These are phyloP conservation scores for Skeletonema marinoi DNA, from an alignment of 108 stramenopile species.

Conservation along the genomic window DNA sequence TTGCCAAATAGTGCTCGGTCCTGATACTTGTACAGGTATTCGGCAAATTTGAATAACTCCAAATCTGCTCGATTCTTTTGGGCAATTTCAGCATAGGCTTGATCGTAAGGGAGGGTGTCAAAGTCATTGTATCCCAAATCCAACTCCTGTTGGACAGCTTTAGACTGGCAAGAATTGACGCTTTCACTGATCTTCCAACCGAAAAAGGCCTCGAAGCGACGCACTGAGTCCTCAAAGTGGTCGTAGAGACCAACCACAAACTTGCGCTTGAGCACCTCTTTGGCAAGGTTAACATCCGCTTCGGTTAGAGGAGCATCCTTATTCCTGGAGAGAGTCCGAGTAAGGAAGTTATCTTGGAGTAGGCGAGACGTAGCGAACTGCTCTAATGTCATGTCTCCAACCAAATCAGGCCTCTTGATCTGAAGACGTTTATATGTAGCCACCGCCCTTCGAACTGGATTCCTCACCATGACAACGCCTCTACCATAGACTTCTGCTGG, in stretches of 20 bases:
- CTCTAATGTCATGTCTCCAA: constrained; percentile 26
- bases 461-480: constrained; percentile 21
- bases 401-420: constrained; percentile 6
- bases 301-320: constrained; percentile 2
- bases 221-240: constrained; percentile 27
- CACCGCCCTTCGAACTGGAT: constrained; percentile 29
- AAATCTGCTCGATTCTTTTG: constrained; percentile 36
- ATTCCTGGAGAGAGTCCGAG: constrained; percentile 29
- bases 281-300: constrained; percentile 34
- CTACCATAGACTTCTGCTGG: constrained; percentile 23
- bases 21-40: constrained; percentile 45
- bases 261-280: constrained; percentile 48
- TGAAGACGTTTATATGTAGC: constrained; percentile 25
- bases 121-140: constrained; percentile 12
- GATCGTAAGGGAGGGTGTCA: not conserved
- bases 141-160: constrained; percentile 8
- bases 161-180: constrained; percentile 4
- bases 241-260: constrained; percentile 48
- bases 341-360: constrained; percentile 42
- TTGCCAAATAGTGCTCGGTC: constrained; percentile 29
- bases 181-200: constrained; percentile 32
- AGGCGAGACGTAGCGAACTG: constrained; percentile 15
- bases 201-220: constrained; percentile 49
- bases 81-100: constrained; percentile 8
- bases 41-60: constrained; percentile 36